Conservation (phyloP, 176 grass and related monocot genomes). For the Avena atlantica region DNA sequence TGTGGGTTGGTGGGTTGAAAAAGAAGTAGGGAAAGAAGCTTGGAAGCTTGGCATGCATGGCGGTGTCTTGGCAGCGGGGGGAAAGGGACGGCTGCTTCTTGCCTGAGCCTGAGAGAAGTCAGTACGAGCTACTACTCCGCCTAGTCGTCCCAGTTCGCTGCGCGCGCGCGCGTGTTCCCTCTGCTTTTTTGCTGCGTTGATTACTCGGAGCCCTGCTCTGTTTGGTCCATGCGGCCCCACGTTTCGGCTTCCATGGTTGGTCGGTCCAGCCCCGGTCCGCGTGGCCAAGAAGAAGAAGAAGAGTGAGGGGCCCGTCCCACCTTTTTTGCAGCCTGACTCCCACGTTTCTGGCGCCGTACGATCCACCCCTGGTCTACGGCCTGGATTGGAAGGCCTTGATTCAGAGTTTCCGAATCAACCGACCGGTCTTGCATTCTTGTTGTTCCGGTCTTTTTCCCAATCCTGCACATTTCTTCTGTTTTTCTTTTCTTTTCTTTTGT, state of each 20-base stretch:
- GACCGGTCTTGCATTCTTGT: neutral
- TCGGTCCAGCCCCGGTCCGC: constrained; percentile 5
- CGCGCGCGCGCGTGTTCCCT: neutral
- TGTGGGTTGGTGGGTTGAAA: constrained; percentile 46
- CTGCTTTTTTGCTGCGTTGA: no score
- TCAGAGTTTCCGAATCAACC: neutral
- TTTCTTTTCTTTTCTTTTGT: no score
- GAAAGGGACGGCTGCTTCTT: constrained; percentile 31
- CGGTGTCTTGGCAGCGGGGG: constrained; percentile 45
- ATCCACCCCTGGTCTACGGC: neutral
- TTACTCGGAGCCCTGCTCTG: neutral
- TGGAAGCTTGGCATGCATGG: constrained; percentile 41
- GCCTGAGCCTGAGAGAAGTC: neutral
- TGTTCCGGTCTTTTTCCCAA: no score
- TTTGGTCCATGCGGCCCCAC: neutral
- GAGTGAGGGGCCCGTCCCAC: neutral
- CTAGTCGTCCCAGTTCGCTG: neutral
- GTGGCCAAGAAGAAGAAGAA: neutral
- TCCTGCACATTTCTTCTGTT: no score
- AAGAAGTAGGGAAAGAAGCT: constrained; percentile 2
- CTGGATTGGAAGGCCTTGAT: neutral
- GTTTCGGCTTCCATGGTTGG: neutral
- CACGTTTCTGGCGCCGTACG: neutral
- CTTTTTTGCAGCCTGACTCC: no score
- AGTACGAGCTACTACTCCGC: neutral